Base-by-base conservation (phyloP, 768 basidiomycete species). In the Pholiota microspora region DNA sequence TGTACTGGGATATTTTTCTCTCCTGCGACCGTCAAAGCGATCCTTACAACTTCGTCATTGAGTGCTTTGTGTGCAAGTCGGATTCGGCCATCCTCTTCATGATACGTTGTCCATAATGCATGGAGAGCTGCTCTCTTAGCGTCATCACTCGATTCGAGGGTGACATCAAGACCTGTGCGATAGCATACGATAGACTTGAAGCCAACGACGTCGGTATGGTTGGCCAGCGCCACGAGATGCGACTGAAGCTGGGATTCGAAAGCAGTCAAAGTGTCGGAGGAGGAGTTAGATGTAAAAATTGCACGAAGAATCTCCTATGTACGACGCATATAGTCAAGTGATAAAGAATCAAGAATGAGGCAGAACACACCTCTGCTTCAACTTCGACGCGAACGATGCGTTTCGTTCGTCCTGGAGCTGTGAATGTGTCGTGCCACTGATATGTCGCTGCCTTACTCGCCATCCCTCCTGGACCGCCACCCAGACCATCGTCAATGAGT, bases 121-220 rank as follows among this genome's bases (percentile, higher is more conserved):
- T 62, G 49, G 3, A 83, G 55, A 18, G 62, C 78, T 31, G 24
- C 62, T 42, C 45, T 70, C 50, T 67, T 56, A 35, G 56, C 71
- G 21, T 69, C 66, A 9, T 53, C 56, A 2, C 64, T 59, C 9
- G 67, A 59, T 15, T 59, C 56, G 0, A 69, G 56, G 2, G 69
- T 62, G 24, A 92, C 74, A 60, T 83, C 74, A 42, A 92, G 72
- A 2, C 90, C 90, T 0, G 88, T 88, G 45, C 90, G 81, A 64
- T 92, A 92, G 68, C 88, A 89, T 1, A 83, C 76, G 40, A 90
- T 78, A 8, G 88, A 89, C 66, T 92, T 92, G 77, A 89, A 88
- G 1, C 78, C 82, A 1, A 71, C 88, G 8, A 89, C 85, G 28
- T 74, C 69, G 0, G 69, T 61, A 54, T 86, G 76, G 4, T 34